Conservation (phyloP, 495 filamentous ascomycete genomes). For the Penicillium nucicola region DNA sequence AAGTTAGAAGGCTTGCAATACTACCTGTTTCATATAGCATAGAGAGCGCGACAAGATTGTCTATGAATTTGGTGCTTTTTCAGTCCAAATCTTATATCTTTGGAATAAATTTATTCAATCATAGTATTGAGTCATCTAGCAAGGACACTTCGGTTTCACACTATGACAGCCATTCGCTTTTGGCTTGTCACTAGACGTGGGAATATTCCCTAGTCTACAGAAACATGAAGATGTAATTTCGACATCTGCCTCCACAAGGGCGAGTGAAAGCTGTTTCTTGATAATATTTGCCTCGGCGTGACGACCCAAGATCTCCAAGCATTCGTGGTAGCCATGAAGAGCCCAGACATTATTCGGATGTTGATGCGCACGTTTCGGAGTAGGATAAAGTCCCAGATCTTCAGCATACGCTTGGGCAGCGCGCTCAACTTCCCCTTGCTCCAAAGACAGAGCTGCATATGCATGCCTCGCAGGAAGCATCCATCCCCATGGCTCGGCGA, state of each 20-base stretch:
- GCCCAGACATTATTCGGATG: conserved; percentile 67
- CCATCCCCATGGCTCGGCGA: conserved; percentile 66
- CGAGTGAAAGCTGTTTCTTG: conserved; percentile 45
- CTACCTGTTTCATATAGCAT: not conserved
- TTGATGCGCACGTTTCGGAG: conserved; percentile 50
- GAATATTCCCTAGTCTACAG: conserved; percentile 38
- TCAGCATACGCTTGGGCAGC: conserved; percentile 53
- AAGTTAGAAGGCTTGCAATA: not conserved
- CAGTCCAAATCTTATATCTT: no score
- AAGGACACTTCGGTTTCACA: not conserved
- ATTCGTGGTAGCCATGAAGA: conserved; percentile 61
- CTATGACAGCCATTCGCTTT: conserved; percentile 13
- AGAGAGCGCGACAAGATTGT: no score
- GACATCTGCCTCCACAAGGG: conserved; percentile 53
- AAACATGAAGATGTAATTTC: conserved; percentile 56
- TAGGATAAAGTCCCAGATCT: conserved; percentile 54
- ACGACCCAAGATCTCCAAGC: conserved; percentile 45
- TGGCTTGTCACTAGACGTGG: conserved; percentile 1
- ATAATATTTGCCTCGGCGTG: conserved; percentile 46
- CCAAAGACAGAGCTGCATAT: conserved; percentile 56
- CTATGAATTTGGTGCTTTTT: not conserved
- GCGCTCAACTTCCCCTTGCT: conserved; percentile 53
- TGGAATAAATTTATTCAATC: not conserved
- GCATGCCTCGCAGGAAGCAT: conserved; percentile 64
- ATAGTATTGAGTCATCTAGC: conserved; percentile 1